phyloP scores from a whole-genome alignment of 805 yeast genomes.

The Clavispora phyllophila region DNA sequence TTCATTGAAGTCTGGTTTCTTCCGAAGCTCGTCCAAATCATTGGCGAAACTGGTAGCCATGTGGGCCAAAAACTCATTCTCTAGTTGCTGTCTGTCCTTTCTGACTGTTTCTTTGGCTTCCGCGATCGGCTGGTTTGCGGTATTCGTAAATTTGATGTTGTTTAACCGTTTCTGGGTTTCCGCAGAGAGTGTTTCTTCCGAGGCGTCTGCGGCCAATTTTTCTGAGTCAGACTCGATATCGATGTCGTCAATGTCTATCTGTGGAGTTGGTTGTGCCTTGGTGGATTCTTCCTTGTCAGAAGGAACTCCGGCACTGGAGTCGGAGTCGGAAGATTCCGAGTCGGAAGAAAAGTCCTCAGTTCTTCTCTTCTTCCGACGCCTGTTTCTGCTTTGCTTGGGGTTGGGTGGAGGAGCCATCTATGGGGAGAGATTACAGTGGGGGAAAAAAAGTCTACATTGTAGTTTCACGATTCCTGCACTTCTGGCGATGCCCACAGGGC shows the following conservation, averaged over 20 bases:
- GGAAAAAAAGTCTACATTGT: neutral
- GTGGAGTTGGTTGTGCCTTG: neutral
- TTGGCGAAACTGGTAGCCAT: constrained; percentile 58
- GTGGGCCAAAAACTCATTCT: constrained; percentile 47
- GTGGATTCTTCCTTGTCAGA: constrained; percentile 4
- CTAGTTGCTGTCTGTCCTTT: constrained; percentile 34
- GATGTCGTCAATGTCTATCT: constrained; percentile 24
- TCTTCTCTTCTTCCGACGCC: constrained; percentile 77
- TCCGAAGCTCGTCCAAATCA: constrained; percentile 55
- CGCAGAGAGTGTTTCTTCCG: constrained; percentile 12
- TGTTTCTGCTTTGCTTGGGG: constrained; percentile 14
- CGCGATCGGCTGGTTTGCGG: constrained; percentile 11
- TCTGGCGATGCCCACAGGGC: neutral
- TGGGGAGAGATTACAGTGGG: neutral
- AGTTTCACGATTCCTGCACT: neutral
- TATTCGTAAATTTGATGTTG: constrained; percentile 22
- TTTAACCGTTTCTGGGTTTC: constrained; percentile 16
- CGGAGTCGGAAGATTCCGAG: constrained; percentile 42
- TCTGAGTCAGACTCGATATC: constrained; percentile 24
- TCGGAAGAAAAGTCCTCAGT: constrained; percentile 65
- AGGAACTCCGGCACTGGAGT: constrained; percentile 16
- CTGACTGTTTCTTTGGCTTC: constrained; percentile 20
- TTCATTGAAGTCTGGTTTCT: constrained; percentile 56
- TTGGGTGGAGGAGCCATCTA: constrained; percentile 8
- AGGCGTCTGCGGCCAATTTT: constrained; percentile 4